Evolutionary conservation across 2,329 filamentous ascomycete genomes (phyloP), one percentile per base, ranked within the genome.

Genomic region (Didymella exigua): DNA sequence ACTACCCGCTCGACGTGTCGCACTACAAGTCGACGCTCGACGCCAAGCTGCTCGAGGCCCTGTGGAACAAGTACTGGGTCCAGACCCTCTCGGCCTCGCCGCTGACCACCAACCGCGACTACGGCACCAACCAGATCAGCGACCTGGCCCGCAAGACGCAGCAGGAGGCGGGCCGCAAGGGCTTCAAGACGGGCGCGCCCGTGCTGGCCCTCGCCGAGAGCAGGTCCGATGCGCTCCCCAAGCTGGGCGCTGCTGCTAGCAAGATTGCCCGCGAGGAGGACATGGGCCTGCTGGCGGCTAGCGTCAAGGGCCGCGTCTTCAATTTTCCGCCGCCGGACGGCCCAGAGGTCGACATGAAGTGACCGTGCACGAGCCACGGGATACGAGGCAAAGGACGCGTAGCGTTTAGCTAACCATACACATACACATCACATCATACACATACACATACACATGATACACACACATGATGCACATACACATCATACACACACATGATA

Each of bases 31-130:
- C 90, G 60, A 89, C 89, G 0, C 87, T 99, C 24, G 95, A 99
- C 76, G 84, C 87, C 2, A 89, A 92, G 66, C 82, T 99, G 21
- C 82, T 99, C 5, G 91, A 96, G 69, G 84, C 91, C 46, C 81
- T 99, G 26, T 98, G 95, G 95, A 96, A 97, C 80, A 98, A 98
- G 77, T 99, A 99, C 81, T 96, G 92, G 95, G 93, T 97, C 29
- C 90, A 96, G 70, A 99, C 95, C 5, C 84, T 99, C 18, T 96
- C 91, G 27, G 91, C 96, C 67, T 95, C 87, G 65, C 93, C 93
- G 19, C 83, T 97, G 4, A 88, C 96, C 67, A 92, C 91, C 51
- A 98, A 96, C 71, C 89, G 93, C 60, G 93, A 97, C 66, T 99
- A 93, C 72, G 89, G 88, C 47, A 96, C 89, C 68, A 95, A 93